Evolutionary conservation across 768 basidiomycete species (phyloP).

Genomic region (Leccinum longicurvipes): DNA sequence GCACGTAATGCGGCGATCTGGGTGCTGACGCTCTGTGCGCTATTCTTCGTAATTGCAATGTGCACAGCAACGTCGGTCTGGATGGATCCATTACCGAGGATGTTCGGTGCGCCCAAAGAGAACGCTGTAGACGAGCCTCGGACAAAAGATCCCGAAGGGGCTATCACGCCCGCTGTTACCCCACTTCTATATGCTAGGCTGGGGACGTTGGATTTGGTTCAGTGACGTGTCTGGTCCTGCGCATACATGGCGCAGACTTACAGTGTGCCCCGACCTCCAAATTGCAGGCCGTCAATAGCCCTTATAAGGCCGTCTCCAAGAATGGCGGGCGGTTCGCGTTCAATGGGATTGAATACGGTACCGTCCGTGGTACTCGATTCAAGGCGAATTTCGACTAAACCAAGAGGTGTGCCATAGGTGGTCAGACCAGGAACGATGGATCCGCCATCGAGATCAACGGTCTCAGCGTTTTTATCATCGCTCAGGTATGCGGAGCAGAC

Average conservation of each 20-base stretch:
- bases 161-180: conserved; percentile 58
- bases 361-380: conserved; percentile 77
- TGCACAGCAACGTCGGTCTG: conserved; percentile 64
- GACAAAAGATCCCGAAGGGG: conserved; percentile 48
- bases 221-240: not conserved
- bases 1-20: conserved; percentile 62
- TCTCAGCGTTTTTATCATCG: conserved; percentile 22
- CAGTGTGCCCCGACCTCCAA: conserved; percentile 13
- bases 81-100: conserved; percentile 11
- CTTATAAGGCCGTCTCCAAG: conserved; percentile 10
- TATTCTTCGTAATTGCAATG: conserved; percentile 44
- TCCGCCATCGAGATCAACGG: conserved; percentile 71
- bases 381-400: conserved; percentile 61
- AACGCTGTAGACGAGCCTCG: conserved; percentile 62
- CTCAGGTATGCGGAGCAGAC: conserved; percentile 20
- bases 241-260: conserved; percentile 15
- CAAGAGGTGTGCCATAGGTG: conserved; percentile 69
- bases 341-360: conserved; percentile 50
- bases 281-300: conserved; percentile 43
- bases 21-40: conserved; percentile 55
- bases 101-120: conserved; percentile 44
- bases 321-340: conserved; percentile 35
- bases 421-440: conserved; percentile 66
- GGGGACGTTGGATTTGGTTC: not conserved
- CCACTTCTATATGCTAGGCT: conserved; percentile 69